phyloP scores from a whole-genome alignment of 1,139 yeast genomes.

The Magnusiomyces ingens region DNA sequence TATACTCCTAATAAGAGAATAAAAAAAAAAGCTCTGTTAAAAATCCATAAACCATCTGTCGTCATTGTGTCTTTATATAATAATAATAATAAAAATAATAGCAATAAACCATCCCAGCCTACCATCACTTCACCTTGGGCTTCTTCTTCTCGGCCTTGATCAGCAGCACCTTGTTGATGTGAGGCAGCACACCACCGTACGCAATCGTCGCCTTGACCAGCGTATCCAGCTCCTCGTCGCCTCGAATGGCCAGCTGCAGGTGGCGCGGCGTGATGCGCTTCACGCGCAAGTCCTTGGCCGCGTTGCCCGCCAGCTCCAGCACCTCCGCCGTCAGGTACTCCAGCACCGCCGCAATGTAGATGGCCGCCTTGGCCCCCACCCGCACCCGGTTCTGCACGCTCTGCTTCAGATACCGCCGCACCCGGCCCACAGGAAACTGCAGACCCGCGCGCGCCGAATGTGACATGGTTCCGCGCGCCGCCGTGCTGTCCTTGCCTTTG shows the following conservation, averaged over 20 bases:
- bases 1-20: no score
- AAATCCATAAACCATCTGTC: no score
- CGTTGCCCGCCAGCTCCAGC: constrained; percentile 97
- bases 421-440: constrained; percentile 98
- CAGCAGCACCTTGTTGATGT: constrained; percentile 81
- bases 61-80: no score
- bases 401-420: constrained; percentile 87
- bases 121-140: constrained; percentile 32
- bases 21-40: no score
- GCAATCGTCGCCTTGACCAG: constrained; percentile 97
- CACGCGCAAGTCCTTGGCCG: constrained; percentile 96
- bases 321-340: constrained; percentile 98
- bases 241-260: constrained; percentile 95
- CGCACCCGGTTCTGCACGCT: constrained; percentile 90
- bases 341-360: constrained; percentile 91
- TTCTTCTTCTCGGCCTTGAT: constrained; percentile 89
- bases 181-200: constrained; percentile 98
- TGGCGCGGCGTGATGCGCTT: constrained; percentile 99
- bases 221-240: constrained; percentile 96
- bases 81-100: no score
- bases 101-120: neutral
- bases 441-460: constrained; percentile 97
- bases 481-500: constrained; percentile 74
- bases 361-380: constrained; percentile 97
- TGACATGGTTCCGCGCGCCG: constrained; percentile 48